A percentile compares a stretch with the other conserved stretches of the same genome.
phyloP scores from a whole-genome alignment of 176 grass and related monocot species.

The Carex kokanica region DNA sequence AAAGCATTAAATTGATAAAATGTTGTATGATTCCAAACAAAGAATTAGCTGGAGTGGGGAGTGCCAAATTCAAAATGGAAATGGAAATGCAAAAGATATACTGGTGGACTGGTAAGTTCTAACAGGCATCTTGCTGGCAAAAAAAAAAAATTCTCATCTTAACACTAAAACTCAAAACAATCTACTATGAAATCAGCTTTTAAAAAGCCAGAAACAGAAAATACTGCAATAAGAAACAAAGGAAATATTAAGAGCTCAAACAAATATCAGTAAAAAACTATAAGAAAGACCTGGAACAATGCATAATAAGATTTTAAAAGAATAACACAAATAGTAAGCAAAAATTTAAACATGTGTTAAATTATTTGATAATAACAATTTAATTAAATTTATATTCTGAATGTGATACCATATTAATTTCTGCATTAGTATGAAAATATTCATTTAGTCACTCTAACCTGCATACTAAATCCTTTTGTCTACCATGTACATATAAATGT shows the following conservation, averaged over 20 bases:
- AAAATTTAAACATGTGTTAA: neutral
- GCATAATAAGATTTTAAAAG: neutral
- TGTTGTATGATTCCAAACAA: neutral
- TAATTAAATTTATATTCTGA: neutral
- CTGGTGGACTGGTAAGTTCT: neutral
- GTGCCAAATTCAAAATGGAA: neutral
- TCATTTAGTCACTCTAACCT: constrained; percentile 8
- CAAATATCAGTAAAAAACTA: neutral
- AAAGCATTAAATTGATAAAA: neutral
- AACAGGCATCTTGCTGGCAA: neutral
- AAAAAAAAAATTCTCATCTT: neutral
- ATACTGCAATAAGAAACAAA: neutral
- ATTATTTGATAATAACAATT: neutral
- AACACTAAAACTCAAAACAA: neutral
- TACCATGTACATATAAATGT: neutral
- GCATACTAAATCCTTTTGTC: neutral
- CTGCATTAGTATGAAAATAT: neutral
- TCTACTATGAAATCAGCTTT: neutral
- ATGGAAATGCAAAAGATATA: neutral
- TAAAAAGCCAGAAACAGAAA: constrained; percentile 6
- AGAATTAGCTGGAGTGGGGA: neutral
- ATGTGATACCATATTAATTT: constrained; percentile 1
- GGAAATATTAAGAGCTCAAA: neutral
- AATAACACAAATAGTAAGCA: neutral
- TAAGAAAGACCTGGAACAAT: neutral